Conservation (phyloP, 768 basidiomycete genomes). For the Pisolithus microcarpus region DNA sequence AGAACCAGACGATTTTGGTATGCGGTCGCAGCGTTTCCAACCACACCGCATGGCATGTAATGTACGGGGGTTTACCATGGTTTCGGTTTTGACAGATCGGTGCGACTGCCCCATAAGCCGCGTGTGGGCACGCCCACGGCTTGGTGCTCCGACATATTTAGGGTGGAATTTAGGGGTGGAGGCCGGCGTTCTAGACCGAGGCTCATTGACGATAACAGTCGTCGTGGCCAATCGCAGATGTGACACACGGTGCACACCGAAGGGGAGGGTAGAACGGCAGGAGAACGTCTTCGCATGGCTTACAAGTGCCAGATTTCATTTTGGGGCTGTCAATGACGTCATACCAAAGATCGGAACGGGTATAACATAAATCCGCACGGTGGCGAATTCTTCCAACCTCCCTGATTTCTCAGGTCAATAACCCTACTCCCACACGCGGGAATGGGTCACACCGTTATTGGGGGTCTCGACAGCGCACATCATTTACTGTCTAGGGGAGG, state of each 20-base stretch:
- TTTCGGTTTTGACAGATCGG: constrained; percentile 19
- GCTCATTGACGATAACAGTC: constrained; percentile 4
- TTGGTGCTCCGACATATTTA: constrained; percentile 10
- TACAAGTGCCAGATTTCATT: background rate
- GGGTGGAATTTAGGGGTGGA: constrained; percentile 24
- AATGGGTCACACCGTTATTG: constrained; percentile 3
- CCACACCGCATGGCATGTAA: constrained; percentile 17
- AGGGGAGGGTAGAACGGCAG: background rate
- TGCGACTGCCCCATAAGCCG: constrained; percentile 13
- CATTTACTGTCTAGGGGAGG: background rate
- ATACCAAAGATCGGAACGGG: too few species aligned
- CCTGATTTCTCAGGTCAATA: background rate
- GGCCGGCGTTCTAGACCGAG: constrained; percentile 21
- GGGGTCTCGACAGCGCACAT: background rate
- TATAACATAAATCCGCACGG: too few species aligned
- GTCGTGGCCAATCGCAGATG: background rate
- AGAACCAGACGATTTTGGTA: constrained; percentile 7
- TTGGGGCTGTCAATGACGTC: background rate
- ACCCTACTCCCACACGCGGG: background rate
- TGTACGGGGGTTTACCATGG: constrained; percentile 18
- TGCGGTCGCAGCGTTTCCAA: constrained; percentile 13
- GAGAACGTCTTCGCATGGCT: background rate
- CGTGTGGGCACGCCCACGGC: constrained; percentile 14
- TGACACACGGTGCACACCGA: background rate
- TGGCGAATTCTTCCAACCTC: too few species aligned